Conservation (phyloP, 805 yeast species). For the Metschnikowia amazonensis region DNA sequence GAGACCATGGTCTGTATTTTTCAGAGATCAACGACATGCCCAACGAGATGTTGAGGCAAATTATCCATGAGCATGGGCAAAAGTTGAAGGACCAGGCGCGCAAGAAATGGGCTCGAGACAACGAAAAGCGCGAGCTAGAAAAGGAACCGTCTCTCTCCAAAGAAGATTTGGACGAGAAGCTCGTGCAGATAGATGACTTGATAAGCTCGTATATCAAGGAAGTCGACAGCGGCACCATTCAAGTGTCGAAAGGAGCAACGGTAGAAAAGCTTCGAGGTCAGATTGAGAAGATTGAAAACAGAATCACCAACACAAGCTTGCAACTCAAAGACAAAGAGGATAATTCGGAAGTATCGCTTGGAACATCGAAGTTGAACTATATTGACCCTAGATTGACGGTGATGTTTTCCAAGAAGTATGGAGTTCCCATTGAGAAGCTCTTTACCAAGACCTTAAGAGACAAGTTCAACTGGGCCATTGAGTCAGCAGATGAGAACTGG, state of each 20-base stretch:
- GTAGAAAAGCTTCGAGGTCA: conserved; percentile 72
- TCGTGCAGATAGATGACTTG: conserved; percentile 52
- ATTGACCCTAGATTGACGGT: conserved; percentile 92
- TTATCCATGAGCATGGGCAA: conserved; percentile 58
- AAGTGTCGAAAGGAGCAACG: conserved; percentile 45
- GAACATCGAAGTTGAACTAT: conserved; percentile 91
- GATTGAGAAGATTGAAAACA: conserved; percentile 64
- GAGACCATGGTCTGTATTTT: conserved; percentile 56
- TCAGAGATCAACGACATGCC: conserved; percentile 63
- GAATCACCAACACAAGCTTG: conserved; percentile 64
- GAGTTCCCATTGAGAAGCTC: conserved; percentile 88
- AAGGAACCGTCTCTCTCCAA: conserved; percentile 50
- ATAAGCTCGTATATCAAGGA: conserved; percentile 54
- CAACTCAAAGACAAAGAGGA: conserved; percentile 91
- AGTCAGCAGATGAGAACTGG: conserved; percentile 86
- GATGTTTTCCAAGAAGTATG: conserved; percentile 77
- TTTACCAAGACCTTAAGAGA: conserved; percentile 89
- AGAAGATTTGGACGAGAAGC: conserved; percentile 54
- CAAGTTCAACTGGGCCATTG: conserved; percentile 94
- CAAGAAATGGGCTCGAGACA: conserved; percentile 70
- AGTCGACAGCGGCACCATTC: conserved; percentile 54
- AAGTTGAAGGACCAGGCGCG: conserved; percentile 62
- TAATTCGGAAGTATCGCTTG: conserved; percentile 86
- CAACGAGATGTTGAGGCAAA: conserved; percentile 56
- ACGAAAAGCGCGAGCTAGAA: conserved; percentile 65